phyloP scores from a whole-genome alignment of 2,329 filamentous ascomycete species.

The Monosporascus sp. region DNA sequence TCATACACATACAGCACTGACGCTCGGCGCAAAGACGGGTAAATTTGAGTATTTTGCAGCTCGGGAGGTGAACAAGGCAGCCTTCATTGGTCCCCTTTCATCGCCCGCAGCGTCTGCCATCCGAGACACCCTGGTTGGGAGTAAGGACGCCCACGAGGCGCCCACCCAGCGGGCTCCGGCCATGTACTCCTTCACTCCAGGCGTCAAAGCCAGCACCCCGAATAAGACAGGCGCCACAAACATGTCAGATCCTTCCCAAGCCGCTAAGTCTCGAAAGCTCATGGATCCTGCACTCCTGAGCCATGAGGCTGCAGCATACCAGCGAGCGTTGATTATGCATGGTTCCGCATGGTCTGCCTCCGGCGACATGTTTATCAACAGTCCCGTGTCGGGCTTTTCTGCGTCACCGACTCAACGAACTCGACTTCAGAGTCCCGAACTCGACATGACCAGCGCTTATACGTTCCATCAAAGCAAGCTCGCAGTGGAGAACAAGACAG shows the following conservation, averaged over 20 bases:
- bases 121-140: constrained; percentile 9
- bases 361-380: constrained; percentile 29
- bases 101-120: constrained; percentile 9
- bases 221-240: not conserved
- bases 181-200: not conserved
- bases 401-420: not conserved
- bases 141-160: constrained; percentile 1
- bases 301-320: not conserved
- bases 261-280: not conserved
- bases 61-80: constrained; percentile 31
- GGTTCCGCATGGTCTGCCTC: constrained; percentile 20
- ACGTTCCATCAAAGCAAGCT: constrained; percentile 25
- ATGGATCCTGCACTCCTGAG: constrained; percentile 1
- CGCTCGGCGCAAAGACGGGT: constrained; percentile 30
- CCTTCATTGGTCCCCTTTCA: constrained; percentile 3
- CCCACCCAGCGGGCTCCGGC: not conserved
- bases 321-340: not conserved
- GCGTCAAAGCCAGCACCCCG: not conserved
- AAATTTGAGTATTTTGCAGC: constrained; percentile 36
- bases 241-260: not conserved
- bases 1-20: constrained; percentile 21
- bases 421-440: constrained; percentile 13
- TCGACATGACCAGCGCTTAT: constrained; percentile 29
- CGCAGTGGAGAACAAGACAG: constrained; percentile 6
- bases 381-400: constrained; percentile 12